Percentiles rank a stretch among this genome's conserved stretches.
Evolutionary conservation across 225 moss, liverwort and hornwort species (phyloP).

Genomic region (Sphagnum contortum): DNA sequence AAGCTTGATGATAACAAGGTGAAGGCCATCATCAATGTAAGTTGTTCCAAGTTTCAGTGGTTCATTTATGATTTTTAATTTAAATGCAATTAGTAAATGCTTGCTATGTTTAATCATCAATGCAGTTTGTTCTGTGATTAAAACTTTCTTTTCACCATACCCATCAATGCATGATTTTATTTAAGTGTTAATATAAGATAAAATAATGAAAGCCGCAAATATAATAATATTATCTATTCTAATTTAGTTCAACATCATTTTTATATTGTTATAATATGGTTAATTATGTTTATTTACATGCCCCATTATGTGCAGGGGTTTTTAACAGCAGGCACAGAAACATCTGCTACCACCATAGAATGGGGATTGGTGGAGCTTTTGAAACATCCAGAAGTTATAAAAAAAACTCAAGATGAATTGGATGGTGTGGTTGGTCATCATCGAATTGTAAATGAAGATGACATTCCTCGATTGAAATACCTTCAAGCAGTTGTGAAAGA

Average conservation of each 20-base stretch:
- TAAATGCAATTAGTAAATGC: too few relatives aligned
- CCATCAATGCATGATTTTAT: too few relatives aligned
- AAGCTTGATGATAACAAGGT: constrained; percentile 2
- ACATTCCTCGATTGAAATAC: constrained; percentile 19
- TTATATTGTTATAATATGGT: too few relatives aligned
- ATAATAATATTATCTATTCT: too few relatives aligned
- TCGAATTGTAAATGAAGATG: constrained; percentile 21
- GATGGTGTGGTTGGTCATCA: constrained; percentile 22
- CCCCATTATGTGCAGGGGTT: constrained; percentile 10
- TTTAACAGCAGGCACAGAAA: constrained; percentile 7
- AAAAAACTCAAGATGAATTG: constrained; percentile 21
- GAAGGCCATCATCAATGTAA: constrained; percentile 11
- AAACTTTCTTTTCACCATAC: too few relatives aligned
- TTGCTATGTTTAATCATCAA: too few relatives aligned
- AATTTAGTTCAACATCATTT: too few relatives aligned
- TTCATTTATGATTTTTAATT: too few relatives aligned
- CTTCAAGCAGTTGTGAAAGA: constrained; percentile 48
- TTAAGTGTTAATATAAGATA: too few relatives aligned
- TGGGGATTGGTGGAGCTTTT: constrained; percentile 23
- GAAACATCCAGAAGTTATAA: constrained; percentile 13
- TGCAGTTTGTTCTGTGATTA: too few relatives aligned
- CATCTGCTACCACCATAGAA: not conserved
- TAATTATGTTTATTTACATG: too few relatives aligned
- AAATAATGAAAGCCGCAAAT: too few relatives aligned
- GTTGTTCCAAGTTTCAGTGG: not conserved